Conservation (phyloP, 495 filamentous ascomycete species). For the Echria macrotheca region DNA sequence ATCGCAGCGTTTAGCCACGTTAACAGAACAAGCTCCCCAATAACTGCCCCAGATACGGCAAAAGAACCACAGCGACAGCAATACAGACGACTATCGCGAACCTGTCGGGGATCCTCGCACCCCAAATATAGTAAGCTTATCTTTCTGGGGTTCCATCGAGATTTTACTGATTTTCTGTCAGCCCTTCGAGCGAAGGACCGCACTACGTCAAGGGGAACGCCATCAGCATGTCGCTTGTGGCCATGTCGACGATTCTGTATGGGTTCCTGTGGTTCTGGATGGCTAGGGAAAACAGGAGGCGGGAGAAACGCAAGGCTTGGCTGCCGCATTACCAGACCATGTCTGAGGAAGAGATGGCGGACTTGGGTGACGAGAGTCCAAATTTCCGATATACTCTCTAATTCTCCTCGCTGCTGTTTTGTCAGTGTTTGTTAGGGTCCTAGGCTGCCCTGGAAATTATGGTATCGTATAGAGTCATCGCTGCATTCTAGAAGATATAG, state of each 20-base stretch:
- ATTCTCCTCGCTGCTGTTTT: too few relatives aligned
- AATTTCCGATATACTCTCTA: slow-evolving; percentile 54
- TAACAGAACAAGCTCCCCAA: slow-evolving; percentile 33
- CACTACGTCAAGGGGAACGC: slow-evolving; percentile 52
- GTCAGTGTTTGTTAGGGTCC: too few relatives aligned
- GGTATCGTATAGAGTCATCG: too few relatives aligned
- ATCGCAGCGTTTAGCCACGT: slow-evolving; percentile 24
- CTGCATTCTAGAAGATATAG: too few relatives aligned
- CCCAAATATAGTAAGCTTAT: slow-evolving; percentile 49
- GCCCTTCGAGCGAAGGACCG: slow-evolving; percentile 34
- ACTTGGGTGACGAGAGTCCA: slow-evolving; percentile 65
- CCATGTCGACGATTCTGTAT: slow-evolving; percentile 42
- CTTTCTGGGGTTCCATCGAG: too few relatives aligned
- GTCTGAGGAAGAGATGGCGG: slow-evolving; percentile 60
- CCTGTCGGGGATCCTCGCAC: slow-evolving; percentile 61
- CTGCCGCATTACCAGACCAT: slow-evolving; percentile 50
- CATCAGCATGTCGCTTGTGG: slow-evolving; percentile 50
- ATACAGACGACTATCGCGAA: slow-evolving; percentile 69
- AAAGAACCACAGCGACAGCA: slow-evolving; percentile 63
- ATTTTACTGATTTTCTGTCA: slow-evolving; percentile 14
- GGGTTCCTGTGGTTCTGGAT: slow-evolving; percentile 52
- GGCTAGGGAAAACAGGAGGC: slow-evolving; percentile 47
- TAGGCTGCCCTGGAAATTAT: too few relatives aligned
- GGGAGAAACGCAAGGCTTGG: slow-evolving; percentile 44
- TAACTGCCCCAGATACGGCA: slow-evolving; percentile 61